phyloP scores from a whole-genome alignment of 2,329 filamentous ascomycete species.

The Alternaria triticimaculans region DNA sequence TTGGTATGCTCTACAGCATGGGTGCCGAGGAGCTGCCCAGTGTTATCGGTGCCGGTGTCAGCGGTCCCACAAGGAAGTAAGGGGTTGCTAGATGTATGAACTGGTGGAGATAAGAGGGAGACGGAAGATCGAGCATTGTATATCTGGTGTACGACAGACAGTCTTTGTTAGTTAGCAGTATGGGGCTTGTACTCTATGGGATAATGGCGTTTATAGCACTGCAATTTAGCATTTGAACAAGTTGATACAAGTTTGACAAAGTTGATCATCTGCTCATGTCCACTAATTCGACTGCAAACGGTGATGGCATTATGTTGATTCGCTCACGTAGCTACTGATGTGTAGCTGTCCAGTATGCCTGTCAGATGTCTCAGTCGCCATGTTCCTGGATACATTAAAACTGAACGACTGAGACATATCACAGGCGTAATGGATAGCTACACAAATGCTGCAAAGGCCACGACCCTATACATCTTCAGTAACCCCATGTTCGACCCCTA shows the following conservation, averaged over 20 bases:
- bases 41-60: conserved; percentile 95
- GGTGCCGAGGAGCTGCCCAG: conserved; percentile 88
- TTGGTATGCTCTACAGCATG: conserved; percentile 81
- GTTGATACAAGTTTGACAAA: conserved; percentile 1
- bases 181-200: conserved; percentile 30
- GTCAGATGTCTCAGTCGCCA: conserved; percentile 6
- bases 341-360: conserved; percentile 9
- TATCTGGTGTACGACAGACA: conserved; percentile 39
- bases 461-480: not conserved
- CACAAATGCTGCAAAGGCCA: conserved; percentile 11
- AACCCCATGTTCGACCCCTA: not conserved
- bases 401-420: not conserved
- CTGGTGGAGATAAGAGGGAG: not conserved
- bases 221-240: conserved; percentile 30
- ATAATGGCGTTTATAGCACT: conserved; percentile 44
- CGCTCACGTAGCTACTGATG: conserved; percentile 1
- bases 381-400: not conserved
- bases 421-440: not conserved
- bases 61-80: conserved; percentile 61
- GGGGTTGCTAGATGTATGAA: conserved; percentile 23
- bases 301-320: not conserved
- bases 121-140: conserved; percentile 26
- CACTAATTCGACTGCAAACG: not conserved
- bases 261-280: not conserved
- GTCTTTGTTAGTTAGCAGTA: conserved; percentile 23